Evolutionary conservation across 495 filamentous ascomycete species (phyloP), one percentile per base, ranked within the genome.

Genomic region (Chaetomium tenue): DNA sequence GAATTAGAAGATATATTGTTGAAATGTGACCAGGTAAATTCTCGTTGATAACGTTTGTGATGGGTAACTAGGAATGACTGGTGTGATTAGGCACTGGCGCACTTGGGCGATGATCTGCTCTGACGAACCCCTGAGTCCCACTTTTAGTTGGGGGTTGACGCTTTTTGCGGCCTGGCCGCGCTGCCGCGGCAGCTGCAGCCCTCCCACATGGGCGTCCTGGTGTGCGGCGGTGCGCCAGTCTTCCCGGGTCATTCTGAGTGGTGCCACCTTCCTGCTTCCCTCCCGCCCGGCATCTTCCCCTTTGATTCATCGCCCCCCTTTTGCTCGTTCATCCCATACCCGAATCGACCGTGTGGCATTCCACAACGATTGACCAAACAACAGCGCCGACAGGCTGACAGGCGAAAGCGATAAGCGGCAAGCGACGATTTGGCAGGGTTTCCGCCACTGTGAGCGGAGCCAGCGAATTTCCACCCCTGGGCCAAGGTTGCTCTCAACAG

Each of bases 201-300:
- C 15, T 30, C 22, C 48, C 60, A 62, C 60, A 62, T 62, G 60
- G 60, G 50, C 59, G 25, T 52, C 59, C 30, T n/a, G 26, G 9
- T 6, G 44, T 20, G 26, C 25, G 44, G 40, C 57, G 20, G 44
- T 20, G 26, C 25, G 44, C 57, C 57, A 37, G 25, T 60, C 58
- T 25, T 50, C n/a, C 46, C 46, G 44, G n/a, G 18, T 16, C 58
- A 26, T 23, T 22, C 58, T 47, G 8, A 37, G 7, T 42, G 54
- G 44, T 59, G 57, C 57, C 57, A 59, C 57, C 11, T 30, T 15
- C 13, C 25, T 52, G 22, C 57, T 15, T 13, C 18, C 44, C 46
- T 50, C 20, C 18, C 46, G 18, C 16, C 9, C 40, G 40, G 40
- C 40, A 44, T 44, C 16, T 44, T 44, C 40, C 40, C 18, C 40